Evolutionary conservation across 148 eudicot species (phyloP).

Genomic region (Drosera capensis): DNA sequence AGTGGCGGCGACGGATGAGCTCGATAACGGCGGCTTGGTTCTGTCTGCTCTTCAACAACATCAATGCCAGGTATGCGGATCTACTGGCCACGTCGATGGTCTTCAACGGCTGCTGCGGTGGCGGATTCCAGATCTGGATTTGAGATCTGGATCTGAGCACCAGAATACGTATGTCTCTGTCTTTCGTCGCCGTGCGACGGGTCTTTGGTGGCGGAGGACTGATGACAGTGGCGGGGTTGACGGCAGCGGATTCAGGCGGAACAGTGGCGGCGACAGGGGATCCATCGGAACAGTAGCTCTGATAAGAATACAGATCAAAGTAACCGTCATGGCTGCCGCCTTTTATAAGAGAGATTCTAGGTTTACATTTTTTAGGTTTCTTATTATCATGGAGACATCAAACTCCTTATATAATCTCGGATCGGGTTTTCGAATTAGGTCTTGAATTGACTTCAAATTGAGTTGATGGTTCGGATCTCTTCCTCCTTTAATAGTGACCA

Average conservation of each 20-base stretch:
- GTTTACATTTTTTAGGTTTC: too few relatives aligned
- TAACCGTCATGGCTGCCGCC: conserved; percentile 73
- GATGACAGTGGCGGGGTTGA: conserved; percentile 15
- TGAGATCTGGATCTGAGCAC: not conserved
- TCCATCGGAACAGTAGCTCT: conserved; percentile 94
- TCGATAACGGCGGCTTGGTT: conserved; percentile 62
- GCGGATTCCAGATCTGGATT: conserved; percentile 22
- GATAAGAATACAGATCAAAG: conserved; percentile 81
- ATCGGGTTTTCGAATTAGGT: too few relatives aligned
- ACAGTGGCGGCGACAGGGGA: conserved; percentile 66
- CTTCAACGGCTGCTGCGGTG: conserved; percentile 33
- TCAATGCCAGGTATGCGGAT: conserved; percentile 58
- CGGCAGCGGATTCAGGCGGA: conserved; percentile 30
- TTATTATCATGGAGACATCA: too few relatives aligned
- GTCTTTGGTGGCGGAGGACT: conserved; percentile 60
- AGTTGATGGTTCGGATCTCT: too few relatives aligned
- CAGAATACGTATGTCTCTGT: not conserved
- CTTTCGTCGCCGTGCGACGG: conserved; percentile 10
- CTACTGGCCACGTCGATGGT: conserved; percentile 84
- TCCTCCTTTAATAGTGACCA: too few relatives aligned
- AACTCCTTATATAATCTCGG: too few relatives aligned
- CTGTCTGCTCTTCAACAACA: conserved; percentile 50
- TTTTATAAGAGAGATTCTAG: too few relatives aligned
- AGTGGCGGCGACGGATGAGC: too few relatives aligned
- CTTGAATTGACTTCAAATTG: too few relatives aligned